phyloP scores from a whole-genome alignment of 192 early-diverging fungal genomes.

The Entomortierella parvispora region DNA sequence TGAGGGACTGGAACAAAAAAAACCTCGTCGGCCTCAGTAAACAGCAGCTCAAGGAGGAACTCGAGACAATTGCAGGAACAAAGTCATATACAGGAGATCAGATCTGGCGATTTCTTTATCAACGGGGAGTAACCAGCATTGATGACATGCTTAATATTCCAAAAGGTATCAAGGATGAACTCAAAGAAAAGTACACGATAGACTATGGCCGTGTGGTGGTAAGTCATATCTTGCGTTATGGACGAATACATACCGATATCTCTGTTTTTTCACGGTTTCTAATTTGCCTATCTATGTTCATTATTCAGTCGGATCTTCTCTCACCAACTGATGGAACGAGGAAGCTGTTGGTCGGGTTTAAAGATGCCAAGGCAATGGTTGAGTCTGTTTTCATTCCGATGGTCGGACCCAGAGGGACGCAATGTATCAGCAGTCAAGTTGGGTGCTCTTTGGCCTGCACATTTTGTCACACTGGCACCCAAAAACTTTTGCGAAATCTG shows the following conservation, averaged over 20 bases:
- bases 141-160: constrained; percentile 76
- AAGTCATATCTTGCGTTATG: constrained; percentile 18
- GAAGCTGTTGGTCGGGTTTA: constrained; percentile 69
- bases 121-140: constrained; percentile 67
- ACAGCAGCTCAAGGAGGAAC: constrained; percentile 38
- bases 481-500: constrained; percentile 81
- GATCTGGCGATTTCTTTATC: constrained; percentile 58
- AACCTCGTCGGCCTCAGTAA: constrained; percentile 57
- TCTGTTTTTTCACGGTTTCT: too few relatives aligned
- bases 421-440: constrained; percentile 86
- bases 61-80: constrained; percentile 29
- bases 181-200: constrained; percentile 62
- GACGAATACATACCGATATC: neutral
- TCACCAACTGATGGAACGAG: constrained; percentile 68
- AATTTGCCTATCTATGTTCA: too few relatives aligned
- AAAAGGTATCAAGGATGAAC: constrained; percentile 54
- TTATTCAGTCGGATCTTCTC: constrained; percentile 52
- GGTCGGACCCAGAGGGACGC: constrained; percentile 65
- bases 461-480: constrained; percentile 94
- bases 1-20: constrained; percentile 51
- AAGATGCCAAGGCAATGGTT: constrained; percentile 66
- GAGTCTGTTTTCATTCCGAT: constrained; percentile 86
- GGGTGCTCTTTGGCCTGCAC: constrained; percentile 87
- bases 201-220: constrained; percentile 67
- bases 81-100: constrained; percentile 57